phyloP scores from a whole-genome alignment of 352 stramenopile genomes.

The Phytophthora fragariaefolia region DNA sequence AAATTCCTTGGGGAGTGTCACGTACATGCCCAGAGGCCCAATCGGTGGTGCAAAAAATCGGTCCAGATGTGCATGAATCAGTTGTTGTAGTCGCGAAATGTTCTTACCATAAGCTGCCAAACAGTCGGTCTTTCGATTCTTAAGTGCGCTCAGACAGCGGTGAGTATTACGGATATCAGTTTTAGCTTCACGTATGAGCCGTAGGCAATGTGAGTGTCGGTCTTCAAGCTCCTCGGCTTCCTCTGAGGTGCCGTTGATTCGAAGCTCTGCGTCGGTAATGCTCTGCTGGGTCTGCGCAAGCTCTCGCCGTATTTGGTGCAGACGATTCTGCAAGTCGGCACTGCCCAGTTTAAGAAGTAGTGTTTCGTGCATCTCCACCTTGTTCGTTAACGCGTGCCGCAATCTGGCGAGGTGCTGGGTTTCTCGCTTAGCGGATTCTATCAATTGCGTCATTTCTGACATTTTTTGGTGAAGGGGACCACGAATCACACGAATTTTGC shows the following conservation, averaged over 20 bases:
- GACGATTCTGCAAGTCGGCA: constrained; percentile 41
- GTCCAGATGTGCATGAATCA: constrained; percentile 67
- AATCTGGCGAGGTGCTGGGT: constrained; percentile 50
- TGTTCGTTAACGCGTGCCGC: constrained; percentile 52
- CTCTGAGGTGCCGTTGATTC: neutral
- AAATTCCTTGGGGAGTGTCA: constrained; percentile 64
- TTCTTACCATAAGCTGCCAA: constrained; percentile 63
- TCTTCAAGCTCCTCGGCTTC: constrained; percentile 40
- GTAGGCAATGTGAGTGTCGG: constrained; percentile 50
- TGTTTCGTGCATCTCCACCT: constrained; percentile 49
- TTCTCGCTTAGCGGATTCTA: constrained; percentile 43
- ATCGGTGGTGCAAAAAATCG: constrained; percentile 69
- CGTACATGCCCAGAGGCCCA: constrained; percentile 64
- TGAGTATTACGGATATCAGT: constrained; percentile 43
- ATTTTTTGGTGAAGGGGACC: constrained; percentile 61
- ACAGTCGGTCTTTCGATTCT: constrained; percentile 53
- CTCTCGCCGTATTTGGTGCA: constrained; percentile 55
- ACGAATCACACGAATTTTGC: constrained; percentile 57
- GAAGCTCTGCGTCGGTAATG: neutral
- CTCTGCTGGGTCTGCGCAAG: constrained; percentile 26
- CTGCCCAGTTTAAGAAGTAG: constrained; percentile 48
- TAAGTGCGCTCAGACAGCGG: constrained; percentile 42
- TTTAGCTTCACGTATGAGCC: constrained; percentile 55
- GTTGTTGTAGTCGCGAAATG: constrained; percentile 62
- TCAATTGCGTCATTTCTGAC: constrained; percentile 58